phyloP scores from a whole-genome alignment of 2,329 filamentous ascomycete genomes.

The Cryphonectria radicalis region DNA sequence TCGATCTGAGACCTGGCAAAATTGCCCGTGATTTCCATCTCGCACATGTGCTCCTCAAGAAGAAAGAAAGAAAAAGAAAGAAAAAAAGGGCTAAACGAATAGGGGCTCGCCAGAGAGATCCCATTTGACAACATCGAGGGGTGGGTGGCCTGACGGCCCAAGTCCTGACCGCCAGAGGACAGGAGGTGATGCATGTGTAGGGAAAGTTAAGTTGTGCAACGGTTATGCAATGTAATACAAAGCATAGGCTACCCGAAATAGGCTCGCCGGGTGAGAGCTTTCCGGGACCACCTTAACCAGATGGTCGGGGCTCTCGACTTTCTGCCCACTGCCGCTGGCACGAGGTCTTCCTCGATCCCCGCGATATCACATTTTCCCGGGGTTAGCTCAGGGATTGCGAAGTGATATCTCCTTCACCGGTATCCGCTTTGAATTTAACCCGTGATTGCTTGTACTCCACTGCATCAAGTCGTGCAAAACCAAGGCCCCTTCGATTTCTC shows the following conservation, averaged over 20 bases:
- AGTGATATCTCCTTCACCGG: conserved; percentile 3
- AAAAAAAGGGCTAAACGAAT: background rate
- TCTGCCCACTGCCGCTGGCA: background rate
- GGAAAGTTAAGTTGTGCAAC: background rate
- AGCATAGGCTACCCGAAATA: background rate
- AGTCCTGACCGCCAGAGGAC: background rate
- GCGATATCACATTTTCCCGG: conserved; percentile 3
- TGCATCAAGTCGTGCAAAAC: background rate
- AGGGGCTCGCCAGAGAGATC: background rate
- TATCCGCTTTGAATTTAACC: conserved; percentile 7
- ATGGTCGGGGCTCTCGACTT: background rate
- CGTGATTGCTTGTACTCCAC: background rate
- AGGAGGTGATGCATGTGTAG: background rate
- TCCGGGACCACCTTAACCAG: conserved; percentile 11
- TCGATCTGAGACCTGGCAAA: background rate
- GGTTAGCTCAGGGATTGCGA: background rate
- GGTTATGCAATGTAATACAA: background rate
- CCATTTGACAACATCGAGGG: background rate
- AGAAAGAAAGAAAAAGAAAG: too few relatives aligned
- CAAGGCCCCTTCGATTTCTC: background rate
- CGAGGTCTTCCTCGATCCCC: background rate
- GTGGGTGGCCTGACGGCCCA: background rate
- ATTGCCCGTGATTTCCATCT: background rate
- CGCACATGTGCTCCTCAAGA: background rate
- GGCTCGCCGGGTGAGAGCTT: conserved; percentile 2